Conservation (phyloP, 768 basidiomycete species). For the Nidularia pulvinata region DNA sequence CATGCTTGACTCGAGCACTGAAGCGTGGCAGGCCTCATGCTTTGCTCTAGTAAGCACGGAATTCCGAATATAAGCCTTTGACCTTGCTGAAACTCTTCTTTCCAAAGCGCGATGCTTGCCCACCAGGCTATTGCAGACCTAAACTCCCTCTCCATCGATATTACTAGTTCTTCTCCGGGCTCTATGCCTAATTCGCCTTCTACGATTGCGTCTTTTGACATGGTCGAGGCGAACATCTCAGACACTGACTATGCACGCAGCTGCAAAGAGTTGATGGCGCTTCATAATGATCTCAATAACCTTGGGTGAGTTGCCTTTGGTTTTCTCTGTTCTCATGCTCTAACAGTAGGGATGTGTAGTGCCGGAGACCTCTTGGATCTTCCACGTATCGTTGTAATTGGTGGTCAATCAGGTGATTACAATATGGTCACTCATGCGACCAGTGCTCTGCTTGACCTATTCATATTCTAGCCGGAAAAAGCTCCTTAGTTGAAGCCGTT, state of each 20-base stretch:
- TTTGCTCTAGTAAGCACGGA: no score
- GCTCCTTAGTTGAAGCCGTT: constrained; percentile 58
- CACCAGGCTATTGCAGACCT: no score
- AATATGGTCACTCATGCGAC: neutral
- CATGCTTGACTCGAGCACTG: no score
- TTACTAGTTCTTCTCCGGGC: no score
- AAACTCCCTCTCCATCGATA: no score
- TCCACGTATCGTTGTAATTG: constrained; percentile 56
- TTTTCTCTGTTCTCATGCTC: neutral
- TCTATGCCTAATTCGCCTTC: no score
- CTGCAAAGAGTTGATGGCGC: neutral
- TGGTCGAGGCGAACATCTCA: neutral
- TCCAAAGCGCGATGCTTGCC: no score
- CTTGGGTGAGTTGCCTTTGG: neutral
- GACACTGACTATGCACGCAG: neutral
- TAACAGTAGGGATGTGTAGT: constrained; percentile 13
- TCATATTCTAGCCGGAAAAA: constrained; percentile 43
- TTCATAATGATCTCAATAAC: neutral
- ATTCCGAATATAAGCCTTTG: no score
- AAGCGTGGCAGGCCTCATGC: no score
- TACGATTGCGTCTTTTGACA: no score
- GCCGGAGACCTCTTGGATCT: constrained; percentile 36
- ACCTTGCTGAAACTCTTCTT: no score
- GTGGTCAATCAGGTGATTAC: constrained; percentile 47
- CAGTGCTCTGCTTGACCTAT: neutral